These are phyloP conservation scores for Fusarium luffae DNA, from an alignment of 2,329 filamentous ascomycete genomes.

Conservation along the genomic window DNA sequence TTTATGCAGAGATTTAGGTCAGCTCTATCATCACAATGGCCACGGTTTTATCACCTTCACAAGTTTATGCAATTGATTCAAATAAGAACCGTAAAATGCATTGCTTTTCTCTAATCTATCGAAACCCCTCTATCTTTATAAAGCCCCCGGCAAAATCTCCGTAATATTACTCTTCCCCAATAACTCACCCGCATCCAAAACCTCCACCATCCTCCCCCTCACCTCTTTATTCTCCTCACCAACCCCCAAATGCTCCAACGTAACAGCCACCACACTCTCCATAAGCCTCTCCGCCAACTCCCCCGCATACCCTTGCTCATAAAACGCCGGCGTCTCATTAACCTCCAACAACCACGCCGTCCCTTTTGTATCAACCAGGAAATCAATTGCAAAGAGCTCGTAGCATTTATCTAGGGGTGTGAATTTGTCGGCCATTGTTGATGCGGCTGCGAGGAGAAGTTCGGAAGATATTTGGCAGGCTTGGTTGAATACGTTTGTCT, in stretches of 20 bases:
- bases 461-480: conserved; percentile 50
- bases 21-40: too few relatives aligned
- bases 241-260: conserved; percentile 51
- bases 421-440: conserved; percentile 55
- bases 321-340: conserved; percentile 54
- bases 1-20: too few relatives aligned
- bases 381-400: conserved; percentile 53
- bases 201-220: conserved; percentile 28
- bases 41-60: too few relatives aligned
- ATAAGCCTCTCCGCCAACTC: conserved; percentile 50
- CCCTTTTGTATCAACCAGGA: conserved; percentile 49
- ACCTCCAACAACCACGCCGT: conserved; percentile 52
- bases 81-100: neutral
- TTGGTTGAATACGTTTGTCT: conserved; percentile 49
- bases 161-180: conserved; percentile 42
- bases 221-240: neutral
- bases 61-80: too few relatives aligned
- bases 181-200: conserved; percentile 34
- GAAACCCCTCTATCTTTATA: neutral
- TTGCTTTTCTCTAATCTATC: neutral
- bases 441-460: conserved; percentile 49
- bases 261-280: conserved; percentile 50
- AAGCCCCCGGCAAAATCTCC: conserved; percentile 30
- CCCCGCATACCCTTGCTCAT: conserved; percentile 50
- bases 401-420: conserved; percentile 52